These are phyloP conservation scores for Phaeoacremonium minimum DNA, from an alignment of 2,329 filamentous ascomycete species.

Conservation along the genomic window DNA sequence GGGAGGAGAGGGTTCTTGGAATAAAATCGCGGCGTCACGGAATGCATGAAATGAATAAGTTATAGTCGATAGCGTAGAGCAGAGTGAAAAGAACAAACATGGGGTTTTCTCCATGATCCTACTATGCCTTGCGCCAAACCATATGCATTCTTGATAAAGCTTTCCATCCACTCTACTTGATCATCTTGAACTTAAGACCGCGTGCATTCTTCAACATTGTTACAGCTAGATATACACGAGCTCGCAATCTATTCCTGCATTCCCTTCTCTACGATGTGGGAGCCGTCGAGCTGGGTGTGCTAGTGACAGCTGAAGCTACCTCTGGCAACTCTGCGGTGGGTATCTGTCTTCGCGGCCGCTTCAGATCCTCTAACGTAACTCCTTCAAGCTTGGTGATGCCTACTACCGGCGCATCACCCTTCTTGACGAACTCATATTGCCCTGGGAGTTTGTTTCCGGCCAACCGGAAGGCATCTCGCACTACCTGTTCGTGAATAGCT, in stretches of 20 bases:
- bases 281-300: conserved; percentile 24
- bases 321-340: conserved; percentile 36
- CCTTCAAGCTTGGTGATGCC: conserved; percentile 88
- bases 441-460: conserved; percentile 93
- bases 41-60: no score
- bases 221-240: neutral
- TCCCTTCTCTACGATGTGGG: conserved; percentile 19
- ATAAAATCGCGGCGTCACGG: no score
- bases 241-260: neutral
- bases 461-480: conserved; percentile 86
- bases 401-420: conserved; percentile 83
- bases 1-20: no score
- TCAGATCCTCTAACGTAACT: conserved; percentile 77
- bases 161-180: no score
- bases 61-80: no score
- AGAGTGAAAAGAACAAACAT: no score
- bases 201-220: no score
- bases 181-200: no score
- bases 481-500: conserved; percentile 89
- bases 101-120: no score
- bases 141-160: no score
- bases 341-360: conserved; percentile 69
- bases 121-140: no score
- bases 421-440: conserved; percentile 90
- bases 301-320: conserved; percentile 21